phyloP scores from a whole-genome alignment of 495 filamentous ascomycete species.

The Annulohypoxylon stygium region DNA sequence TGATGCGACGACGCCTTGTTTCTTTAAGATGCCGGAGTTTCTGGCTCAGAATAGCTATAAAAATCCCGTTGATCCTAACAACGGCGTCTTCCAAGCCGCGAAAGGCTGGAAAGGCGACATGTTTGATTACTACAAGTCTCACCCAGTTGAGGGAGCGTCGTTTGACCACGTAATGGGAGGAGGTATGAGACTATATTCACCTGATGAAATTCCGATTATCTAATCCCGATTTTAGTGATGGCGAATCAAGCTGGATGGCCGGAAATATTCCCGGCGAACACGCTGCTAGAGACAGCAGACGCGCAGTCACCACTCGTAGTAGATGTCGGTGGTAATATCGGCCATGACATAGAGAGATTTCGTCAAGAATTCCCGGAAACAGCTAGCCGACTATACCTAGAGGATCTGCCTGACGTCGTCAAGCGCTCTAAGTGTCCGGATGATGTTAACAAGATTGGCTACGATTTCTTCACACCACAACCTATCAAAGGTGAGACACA shows the following conservation, averaged over 20 bases:
- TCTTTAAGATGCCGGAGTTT: conserved; percentile 11
- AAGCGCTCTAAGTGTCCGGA: conserved; percentile 13
- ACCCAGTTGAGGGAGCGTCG: conserved; percentile 4
- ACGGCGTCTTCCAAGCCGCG: conserved; percentile 1
- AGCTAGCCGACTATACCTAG: neutral
- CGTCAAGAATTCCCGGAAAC: conserved; percentile 1
- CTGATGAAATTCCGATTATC: neutral
- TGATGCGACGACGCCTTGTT: neutral
- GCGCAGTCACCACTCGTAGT: conserved; percentile 7
- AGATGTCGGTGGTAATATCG: conserved; percentile 7
- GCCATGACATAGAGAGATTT: conserved; percentile 7
- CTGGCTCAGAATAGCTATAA: conserved; percentile 5
- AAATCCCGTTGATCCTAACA: conserved; percentile 6
- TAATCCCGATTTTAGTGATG: neutral
- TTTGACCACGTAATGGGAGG: conserved; percentile 12
- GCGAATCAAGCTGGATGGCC: conserved; percentile 12
- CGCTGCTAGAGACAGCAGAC: conserved; percentile 1
- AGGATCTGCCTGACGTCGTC: neutral
- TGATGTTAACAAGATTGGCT: conserved; percentile 9
- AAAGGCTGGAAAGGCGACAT: conserved; percentile 15
- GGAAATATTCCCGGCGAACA: conserved; percentile 1
- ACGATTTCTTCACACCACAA: conserved; percentile 10
- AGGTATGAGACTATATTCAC: neutral
- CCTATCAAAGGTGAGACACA: conserved; percentile 7
- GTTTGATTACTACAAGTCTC: conserved; percentile 10